phyloP scores from a whole-genome alignment of 2,329 filamentous ascomycete genomes.

The Aspergillus aculeatus region DNA sequence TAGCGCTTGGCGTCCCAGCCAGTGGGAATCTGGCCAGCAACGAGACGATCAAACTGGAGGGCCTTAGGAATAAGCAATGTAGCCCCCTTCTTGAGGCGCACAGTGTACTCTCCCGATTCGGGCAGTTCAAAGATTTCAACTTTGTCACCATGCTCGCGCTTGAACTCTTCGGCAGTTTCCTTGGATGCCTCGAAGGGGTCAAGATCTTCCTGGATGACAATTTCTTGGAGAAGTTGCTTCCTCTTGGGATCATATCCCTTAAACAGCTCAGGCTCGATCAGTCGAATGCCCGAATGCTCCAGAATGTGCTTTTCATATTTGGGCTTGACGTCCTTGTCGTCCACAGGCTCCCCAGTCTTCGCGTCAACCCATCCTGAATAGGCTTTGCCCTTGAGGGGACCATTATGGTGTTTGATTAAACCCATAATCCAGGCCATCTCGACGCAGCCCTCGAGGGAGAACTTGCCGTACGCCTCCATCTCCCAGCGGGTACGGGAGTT shows the following conservation, averaged over 20 bases:
- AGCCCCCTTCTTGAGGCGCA: conserved; percentile 93
- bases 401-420: conserved; percentile 98
- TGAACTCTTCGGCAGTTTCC: conserved; percentile 96
- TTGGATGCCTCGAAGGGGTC: conserved; percentile 97
- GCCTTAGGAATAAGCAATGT: conserved; percentile 96
- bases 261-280: conserved; percentile 97
- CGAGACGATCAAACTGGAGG: conserved; percentile 91
- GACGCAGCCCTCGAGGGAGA: conserved; percentile 95
- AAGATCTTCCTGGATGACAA: conserved; percentile 94
- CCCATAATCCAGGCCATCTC: conserved; percentile 99
- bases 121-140: conserved; percentile 95
- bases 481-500: conserved; percentile 98
- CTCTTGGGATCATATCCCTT: conserved; percentile 96
- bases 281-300: conserved; percentile 93
- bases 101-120: conserved; percentile 89
- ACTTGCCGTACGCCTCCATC: conserved; percentile 96
- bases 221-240: conserved; percentile 97
- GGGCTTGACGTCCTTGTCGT: conserved; percentile 95
- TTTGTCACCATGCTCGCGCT: conserved; percentile 94
- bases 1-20: conserved; percentile 97
- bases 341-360: conserved; percentile 91
- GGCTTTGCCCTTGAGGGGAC: conserved; percentile 88
- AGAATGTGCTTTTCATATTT: conserved; percentile 98
- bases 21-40: conserved; percentile 93
- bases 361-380: conserved; percentile 96